Base-by-base conservation (phyloP, 345 rosid species). In the Draba incana region DNA sequence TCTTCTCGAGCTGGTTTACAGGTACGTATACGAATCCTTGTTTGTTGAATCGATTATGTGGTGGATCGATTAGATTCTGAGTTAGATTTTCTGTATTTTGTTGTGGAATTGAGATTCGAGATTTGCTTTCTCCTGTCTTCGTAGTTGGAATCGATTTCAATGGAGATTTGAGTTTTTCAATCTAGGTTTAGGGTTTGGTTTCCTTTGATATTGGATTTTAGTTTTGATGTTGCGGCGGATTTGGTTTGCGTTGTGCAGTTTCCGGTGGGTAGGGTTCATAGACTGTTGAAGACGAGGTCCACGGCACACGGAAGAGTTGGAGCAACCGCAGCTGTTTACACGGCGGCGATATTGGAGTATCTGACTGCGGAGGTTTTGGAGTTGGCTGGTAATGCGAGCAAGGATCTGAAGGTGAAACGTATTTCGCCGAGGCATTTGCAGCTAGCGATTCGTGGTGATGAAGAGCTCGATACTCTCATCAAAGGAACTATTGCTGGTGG, bases 1-100 rank as follows among this genome's bases (percentile, higher is more conserved):
- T 88, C 94, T 42, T 83, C 94, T 65, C 94, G 94, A 20, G 91
- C 94, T 57, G 94, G 94, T 67, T 85, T 88, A 7, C 90, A 88
- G 88, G 94, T 88, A 2, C 54, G 10, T 62, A 0, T 28, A 20
- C 0, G 6, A 35, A 35, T 60, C 25, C 14, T 10, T 23, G 11
- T 15, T 4, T 54, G 28, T 48, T 16, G 31, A 28, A 28, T 70
- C 69, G 25, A 2, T 5, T 43, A 20, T 28, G 54, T 33, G 5
- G 13, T 54, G 57, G 71, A 65, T 72, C 66, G 56, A 59, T n/a
- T 24, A 74, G 62, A 5, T 15, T 66, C n/a, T 51, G 37, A 58
- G 49, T 16, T 58, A 43, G 62, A 28, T 58, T 59, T 23, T 35
- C 15, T 25, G 5, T 64, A 5, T 57, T 33, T 20, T 20, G 53